Conservation (phyloP, 2,329 filamentous ascomycete species). For the Phaeophleospora eucalypticola region DNA sequence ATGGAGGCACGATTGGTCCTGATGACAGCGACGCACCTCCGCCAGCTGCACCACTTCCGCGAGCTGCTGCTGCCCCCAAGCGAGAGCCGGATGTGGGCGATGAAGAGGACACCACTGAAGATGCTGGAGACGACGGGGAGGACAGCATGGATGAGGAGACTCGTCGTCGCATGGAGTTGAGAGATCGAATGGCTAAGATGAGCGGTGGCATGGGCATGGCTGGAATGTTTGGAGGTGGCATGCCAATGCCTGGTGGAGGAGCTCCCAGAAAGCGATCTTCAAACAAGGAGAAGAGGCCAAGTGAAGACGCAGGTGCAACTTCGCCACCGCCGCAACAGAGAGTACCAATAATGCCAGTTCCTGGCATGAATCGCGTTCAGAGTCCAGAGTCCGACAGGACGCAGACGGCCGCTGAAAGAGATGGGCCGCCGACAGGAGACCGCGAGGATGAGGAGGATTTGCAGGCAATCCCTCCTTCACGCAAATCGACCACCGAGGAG, state of each 20-base stretch:
- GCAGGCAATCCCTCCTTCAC: slow-evolving; percentile 40
- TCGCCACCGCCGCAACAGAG: slow-evolving; percentile 27
- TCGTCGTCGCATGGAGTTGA: slow-evolving; percentile 77
- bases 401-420: slow-evolving; percentile 37
- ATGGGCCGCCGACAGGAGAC: slow-evolving; percentile 37
- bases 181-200: slow-evolving; percentile 97
- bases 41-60: slow-evolving; percentile 39
- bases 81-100: slow-evolving; percentile 46
- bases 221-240: slow-evolving; percentile 78
- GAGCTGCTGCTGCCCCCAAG: slow-evolving; percentile 33
- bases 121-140: slow-evolving; percentile 60
- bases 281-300: slow-evolving; percentile 34
- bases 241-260: slow-evolving; percentile 58
- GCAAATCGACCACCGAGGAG: slow-evolving; percentile 36
- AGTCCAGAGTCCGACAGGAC: slow-evolving; percentile 47
- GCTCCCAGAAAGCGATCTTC: slow-evolving; percentile 50
- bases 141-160: slow-evolving; percentile 86
- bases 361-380: slow-evolving; percentile 59
- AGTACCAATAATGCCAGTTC: slow-evolving; percentile 52
- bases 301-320: slow-evolving; percentile 30
- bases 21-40: slow-evolving; percentile 68
- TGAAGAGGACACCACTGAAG: slow-evolving; percentile 46
- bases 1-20: slow-evolving; percentile 60
- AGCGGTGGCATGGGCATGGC: slow-evolving; percentile 96
- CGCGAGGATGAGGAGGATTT: slow-evolving; percentile 55